phyloP scores from a whole-genome alignment of 306 rosid genomes.

The Senna siamea region DNA sequence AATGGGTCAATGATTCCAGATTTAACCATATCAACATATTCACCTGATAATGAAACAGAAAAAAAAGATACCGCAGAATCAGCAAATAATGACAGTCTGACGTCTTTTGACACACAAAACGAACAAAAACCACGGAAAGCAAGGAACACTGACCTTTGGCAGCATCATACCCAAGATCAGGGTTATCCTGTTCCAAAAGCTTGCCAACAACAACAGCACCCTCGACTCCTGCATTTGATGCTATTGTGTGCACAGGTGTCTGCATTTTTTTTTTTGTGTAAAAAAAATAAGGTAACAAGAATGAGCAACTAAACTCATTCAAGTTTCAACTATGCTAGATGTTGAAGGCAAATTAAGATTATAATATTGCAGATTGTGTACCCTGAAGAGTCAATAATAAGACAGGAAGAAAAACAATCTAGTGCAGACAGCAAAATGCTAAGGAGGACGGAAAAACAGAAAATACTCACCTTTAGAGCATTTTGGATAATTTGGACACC shows the following conservation, averaged over 20 bases:
- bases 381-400: conserved; percentile 8
- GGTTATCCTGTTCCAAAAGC: conserved; percentile 78
- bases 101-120: background rate
- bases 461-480: conserved; percentile 69
- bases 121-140: background rate
- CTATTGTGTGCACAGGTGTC: conserved; percentile 97
- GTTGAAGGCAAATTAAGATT: background rate
- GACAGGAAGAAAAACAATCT: background rate
- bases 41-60: conserved; percentile 55
- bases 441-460: background rate
- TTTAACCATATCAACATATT: conserved; percentile 93
- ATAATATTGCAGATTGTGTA: background rate
- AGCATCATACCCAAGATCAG: conserved; percentile 95
- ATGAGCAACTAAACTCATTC: conserved; percentile 6
- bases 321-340: background rate
- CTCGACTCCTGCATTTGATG: conserved; percentile 95
- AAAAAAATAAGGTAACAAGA: background rate
- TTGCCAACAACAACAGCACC: conserved; percentile 98
- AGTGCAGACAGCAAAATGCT: conserved; percentile 1
- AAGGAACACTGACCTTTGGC: conserved; percentile 78
- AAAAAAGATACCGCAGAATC: conserved; percentile 1
- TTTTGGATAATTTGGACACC: conserved; percentile 98
- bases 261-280: conserved; percentile 43
- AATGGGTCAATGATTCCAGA: conserved; percentile 91
- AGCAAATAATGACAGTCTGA: background rate